Conservation (phyloP, 2,329 filamentous ascomycete species). For the Grosmannia clavigera region DNA sequence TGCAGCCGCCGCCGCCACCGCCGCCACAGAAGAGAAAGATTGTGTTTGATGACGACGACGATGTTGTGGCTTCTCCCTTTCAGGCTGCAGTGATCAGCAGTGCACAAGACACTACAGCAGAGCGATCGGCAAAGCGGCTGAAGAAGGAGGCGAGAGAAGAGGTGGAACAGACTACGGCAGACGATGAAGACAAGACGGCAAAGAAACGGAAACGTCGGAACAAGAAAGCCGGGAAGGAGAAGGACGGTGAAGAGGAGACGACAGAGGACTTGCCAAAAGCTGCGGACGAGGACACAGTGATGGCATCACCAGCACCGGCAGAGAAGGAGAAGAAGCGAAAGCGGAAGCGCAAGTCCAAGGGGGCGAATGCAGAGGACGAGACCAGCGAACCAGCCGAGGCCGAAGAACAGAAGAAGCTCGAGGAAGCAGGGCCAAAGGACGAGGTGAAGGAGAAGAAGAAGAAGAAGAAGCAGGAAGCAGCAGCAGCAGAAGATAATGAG, state of each 20-base stretch:
- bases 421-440: not conserved
- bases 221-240: not conserved
- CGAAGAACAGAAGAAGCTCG: not conserved
- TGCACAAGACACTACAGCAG: not conserved
- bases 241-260: not conserved
- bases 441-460: not conserved
- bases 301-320: not conserved
- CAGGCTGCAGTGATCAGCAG: not conserved
- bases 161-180: not conserved
- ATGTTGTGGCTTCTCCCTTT: conserved; percentile 4
- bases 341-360: conserved; percentile 9
- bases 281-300: not conserved
- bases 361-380: not conserved
- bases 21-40: conserved; percentile 12
- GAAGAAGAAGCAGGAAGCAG: not conserved
- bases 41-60: conserved; percentile 16
- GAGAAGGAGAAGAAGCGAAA: conserved; percentile 8
- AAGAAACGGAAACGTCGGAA: not conserved
- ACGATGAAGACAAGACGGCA: not conserved
- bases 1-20: not conserved
- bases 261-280: not conserved
- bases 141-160: not conserved
- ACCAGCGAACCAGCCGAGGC: not conserved
- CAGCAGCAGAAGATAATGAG: not conserved
- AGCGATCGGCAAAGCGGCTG: conserved; percentile 2